These are phyloP conservation scores for Trichoderma sp. DNA, from an alignment of 2,329 filamentous ascomycete species.

Conservation along the genomic window DNA sequence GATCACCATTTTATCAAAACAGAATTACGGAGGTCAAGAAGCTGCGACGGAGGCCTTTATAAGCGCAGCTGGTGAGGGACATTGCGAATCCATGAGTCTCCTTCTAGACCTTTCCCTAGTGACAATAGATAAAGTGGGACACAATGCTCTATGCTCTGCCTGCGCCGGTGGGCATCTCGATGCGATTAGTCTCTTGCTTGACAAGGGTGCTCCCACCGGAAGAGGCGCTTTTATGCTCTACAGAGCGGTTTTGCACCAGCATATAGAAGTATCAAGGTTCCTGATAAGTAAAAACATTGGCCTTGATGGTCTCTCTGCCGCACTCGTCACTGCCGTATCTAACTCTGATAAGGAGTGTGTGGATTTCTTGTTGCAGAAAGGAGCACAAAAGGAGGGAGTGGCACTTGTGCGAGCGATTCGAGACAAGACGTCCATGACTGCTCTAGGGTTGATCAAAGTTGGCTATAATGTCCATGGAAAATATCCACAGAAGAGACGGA, in stretches of 20 bases:
- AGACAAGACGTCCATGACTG: background rate
- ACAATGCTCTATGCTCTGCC: background rate
- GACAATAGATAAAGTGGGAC: background rate
- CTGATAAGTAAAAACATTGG: background rate
- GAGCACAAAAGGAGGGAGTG: background rate
- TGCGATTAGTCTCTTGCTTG: background rate
- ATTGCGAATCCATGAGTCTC: background rate
- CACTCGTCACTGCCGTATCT: constrained; percentile 2
- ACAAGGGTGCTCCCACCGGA: constrained; percentile 3
- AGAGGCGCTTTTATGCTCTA: background rate
- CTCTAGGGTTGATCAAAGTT: constrained; percentile 6
- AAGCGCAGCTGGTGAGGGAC: background rate
- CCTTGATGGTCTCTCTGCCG: background rate
- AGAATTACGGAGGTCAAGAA: background rate
- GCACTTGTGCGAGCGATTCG: constrained; percentile 3
- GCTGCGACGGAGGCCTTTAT: background rate
- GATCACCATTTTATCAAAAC: background rate
- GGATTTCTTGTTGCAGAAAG: constrained; percentile 9
- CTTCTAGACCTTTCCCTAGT: background rate
- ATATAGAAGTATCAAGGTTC: background rate
- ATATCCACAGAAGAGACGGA: background rate
- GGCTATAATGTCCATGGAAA: background rate
- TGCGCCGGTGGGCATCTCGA: constrained; percentile 1
- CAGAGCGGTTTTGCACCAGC: background rate
- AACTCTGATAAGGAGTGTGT: background rate